Percentiles rank a stretch among this genome's conserved stretches.
Conservation (phyloP, 495 filamentous ascomycete genomes). For the Xylaria sp. region DNA sequence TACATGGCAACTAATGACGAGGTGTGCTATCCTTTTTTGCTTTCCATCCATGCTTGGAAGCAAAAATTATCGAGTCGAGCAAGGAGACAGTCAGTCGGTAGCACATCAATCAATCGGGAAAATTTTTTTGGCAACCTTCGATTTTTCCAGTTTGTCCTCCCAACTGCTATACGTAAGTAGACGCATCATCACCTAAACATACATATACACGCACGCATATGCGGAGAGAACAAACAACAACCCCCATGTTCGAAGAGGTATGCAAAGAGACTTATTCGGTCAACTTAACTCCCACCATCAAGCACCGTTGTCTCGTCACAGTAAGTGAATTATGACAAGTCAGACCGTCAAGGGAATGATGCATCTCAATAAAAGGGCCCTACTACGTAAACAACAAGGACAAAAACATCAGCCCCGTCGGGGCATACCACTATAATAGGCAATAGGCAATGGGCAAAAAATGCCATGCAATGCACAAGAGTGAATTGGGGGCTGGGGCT, state of each 20-base stretch:
- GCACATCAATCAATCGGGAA: neutral
- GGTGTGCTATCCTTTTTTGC: conserved; percentile 33
- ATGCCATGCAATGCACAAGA: no score
- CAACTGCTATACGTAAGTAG: neutral
- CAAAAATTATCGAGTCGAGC: neutral
- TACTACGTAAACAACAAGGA: neutral
- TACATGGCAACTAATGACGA: conserved; percentile 37
- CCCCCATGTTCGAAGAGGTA: neutral
- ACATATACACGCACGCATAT: neutral
- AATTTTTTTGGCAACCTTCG: neutral
- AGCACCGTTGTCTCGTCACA: neutral
- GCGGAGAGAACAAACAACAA: neutral
- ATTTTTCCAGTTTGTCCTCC: conserved; percentile 20
- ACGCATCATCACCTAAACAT: neutral
- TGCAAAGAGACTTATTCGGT: neutral
- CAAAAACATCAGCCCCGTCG: neutral
- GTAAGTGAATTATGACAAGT: conserved; percentile 20
- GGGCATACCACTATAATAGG: neutral
- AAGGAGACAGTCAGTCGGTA: conserved; percentile 7
- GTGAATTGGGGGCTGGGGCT: no score
- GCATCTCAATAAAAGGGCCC: neutral
- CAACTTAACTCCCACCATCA: neutral
- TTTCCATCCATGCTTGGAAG: neutral
- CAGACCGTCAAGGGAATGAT: conserved; percentile 11
- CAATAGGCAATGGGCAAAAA: no score